Percentiles rank a stretch among this genome's conserved stretches.
These are phyloP conservation scores for Paramecium biaurelia DNA, from an alignment of 73 alveolate species.

Conservation along the genomic window DNA sequence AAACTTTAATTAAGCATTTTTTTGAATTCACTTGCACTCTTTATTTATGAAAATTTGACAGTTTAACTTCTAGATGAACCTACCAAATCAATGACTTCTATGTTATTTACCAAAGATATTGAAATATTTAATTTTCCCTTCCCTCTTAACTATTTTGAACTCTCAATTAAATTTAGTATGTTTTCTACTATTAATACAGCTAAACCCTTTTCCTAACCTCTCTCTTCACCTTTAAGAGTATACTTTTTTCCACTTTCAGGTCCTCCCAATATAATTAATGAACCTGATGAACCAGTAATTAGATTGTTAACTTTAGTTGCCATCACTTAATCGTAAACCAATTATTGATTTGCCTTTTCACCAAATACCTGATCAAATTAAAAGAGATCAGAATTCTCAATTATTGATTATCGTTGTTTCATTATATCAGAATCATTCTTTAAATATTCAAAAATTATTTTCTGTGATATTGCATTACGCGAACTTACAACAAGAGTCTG, in stretches of 20 bases:
- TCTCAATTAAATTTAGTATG: slow-evolving; percentile 3
- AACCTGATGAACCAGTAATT: not conserved
- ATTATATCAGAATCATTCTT: slow-evolving; percentile 16
- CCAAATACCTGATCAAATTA: slow-evolving; percentile 44
- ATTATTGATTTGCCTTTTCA: not conserved
- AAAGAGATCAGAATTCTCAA: slow-evolving; percentile 30
- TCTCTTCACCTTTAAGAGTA: slow-evolving; percentile 36
- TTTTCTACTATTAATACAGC: slow-evolving; percentile 30
- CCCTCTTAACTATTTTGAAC: not conserved
- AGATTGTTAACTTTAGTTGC: not conserved
- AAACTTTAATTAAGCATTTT: not conserved
- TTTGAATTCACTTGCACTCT: not conserved
- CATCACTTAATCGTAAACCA: not conserved
- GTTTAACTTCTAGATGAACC: not conserved
- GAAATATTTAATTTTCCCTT: not conserved
- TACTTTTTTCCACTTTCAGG: slow-evolving; percentile 20
- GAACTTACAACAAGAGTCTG: slow-evolving; percentile 24
- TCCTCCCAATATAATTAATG: not conserved
- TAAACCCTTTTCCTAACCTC: slow-evolving; percentile 9
- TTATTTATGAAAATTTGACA: not conserved
- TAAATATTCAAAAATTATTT: slow-evolving; percentile 12
- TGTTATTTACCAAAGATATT: not conserved
- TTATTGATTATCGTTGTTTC: not conserved
- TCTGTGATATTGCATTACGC: not conserved
- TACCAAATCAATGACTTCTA: not conserved